These are phyloP conservation scores for Aureobasidium uvarum DNA, from an alignment of 2,329 filamentous ascomycete species.

Conservation along the genomic window DNA sequence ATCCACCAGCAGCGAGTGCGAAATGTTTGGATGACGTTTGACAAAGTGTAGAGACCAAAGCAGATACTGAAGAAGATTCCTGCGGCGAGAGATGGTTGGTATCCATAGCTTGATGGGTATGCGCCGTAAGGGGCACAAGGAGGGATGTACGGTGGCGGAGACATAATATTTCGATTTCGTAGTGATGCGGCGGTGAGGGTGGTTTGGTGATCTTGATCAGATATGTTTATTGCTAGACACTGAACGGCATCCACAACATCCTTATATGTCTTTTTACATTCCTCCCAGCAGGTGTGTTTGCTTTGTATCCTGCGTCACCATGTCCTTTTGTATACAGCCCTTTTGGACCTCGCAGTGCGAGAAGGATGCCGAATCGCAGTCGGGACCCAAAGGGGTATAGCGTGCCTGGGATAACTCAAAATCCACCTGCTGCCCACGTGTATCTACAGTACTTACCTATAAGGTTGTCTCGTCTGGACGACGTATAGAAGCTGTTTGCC, in stretches of 20 bases:
- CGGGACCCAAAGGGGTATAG: slow-evolving; percentile 11
- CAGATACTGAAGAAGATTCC: slow-evolving; percentile 15
- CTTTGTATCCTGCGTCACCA: slow-evolving; percentile 5
- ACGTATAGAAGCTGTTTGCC: not conserved
- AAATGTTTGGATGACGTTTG: slow-evolving; percentile 13
- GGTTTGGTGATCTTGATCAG: not conserved
- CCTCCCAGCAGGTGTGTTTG: not conserved
- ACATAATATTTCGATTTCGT: not conserved
- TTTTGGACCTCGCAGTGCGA: slow-evolving; percentile 20
- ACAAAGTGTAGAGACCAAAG: not conserved
- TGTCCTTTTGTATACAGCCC: not conserved
- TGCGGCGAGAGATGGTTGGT: slow-evolving; percentile 16
- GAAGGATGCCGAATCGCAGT: slow-evolving; percentile 17
- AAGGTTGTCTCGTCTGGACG: not conserved
- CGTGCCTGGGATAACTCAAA: not conserved
- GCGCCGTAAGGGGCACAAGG: slow-evolving; percentile 7
- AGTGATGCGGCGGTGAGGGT: not conserved
- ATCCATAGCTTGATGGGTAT: slow-evolving; percentile 6
- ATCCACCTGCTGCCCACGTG: not conserved
- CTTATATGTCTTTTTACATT: not conserved
- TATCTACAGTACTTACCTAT: not conserved
- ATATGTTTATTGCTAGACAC: not conserved
- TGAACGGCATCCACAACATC: not conserved
- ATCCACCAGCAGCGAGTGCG: slow-evolving; percentile 22
- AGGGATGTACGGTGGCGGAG: slow-evolving; percentile 1